Percentiles rank a stretch among this genome's conserved stretches.
Conservation (phyloP, 2,329 filamentous ascomycete genomes). For the Fusarium napiforme region DNA sequence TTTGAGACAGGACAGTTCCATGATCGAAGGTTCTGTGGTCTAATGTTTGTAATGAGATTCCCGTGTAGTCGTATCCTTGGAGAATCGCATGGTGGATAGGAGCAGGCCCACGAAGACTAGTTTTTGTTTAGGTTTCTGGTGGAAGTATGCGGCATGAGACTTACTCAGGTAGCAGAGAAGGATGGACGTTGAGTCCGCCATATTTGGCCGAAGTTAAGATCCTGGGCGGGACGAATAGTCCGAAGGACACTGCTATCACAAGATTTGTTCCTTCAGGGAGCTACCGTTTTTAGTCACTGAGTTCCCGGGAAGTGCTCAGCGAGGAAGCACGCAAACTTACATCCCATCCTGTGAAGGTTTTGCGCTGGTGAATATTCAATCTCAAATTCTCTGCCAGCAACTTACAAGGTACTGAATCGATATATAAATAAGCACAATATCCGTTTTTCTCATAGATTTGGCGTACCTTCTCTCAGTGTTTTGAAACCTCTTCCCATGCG, state of each 20-base stretch:
- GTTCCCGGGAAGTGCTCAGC: not conserved
- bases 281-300: slow-evolving; percentile 48
- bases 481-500: slow-evolving; percentile 80
- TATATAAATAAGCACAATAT: slow-evolving; percentile 1
- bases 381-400: slow-evolving; percentile 69
- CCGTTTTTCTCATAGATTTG: not conserved
- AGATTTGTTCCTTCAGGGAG: slow-evolving; percentile 75
- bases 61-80: slow-evolving; percentile 67
- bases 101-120: slow-evolving; percentile 82
- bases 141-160: slow-evolving; percentile 31
- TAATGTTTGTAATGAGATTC: slow-evolving; percentile 88
- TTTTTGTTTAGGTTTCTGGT: slow-evolving; percentile 22
- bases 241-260: slow-evolving; percentile 93
- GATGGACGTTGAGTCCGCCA: slow-evolving; percentile 93
- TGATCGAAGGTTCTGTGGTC: slow-evolving; percentile 81
- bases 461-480: slow-evolving; percentile 70
- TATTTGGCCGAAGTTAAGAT: slow-evolving; percentile 78
- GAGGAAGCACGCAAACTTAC: slow-evolving; percentile 57
- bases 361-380: slow-evolving; percentile 77
- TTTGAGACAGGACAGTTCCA: slow-evolving; percentile 79
- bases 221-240: slow-evolving; percentile 83
- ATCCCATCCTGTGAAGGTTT: slow-evolving; percentile 86
- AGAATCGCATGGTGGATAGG: slow-evolving; percentile 89
- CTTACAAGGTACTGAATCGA: slow-evolving; percentile 76
- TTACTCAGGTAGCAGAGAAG: slow-evolving; percentile 87